Evolutionary conservation across 164 flowering plant genomes (phyloP).

Genomic region (Vitis cinerea): DNA sequence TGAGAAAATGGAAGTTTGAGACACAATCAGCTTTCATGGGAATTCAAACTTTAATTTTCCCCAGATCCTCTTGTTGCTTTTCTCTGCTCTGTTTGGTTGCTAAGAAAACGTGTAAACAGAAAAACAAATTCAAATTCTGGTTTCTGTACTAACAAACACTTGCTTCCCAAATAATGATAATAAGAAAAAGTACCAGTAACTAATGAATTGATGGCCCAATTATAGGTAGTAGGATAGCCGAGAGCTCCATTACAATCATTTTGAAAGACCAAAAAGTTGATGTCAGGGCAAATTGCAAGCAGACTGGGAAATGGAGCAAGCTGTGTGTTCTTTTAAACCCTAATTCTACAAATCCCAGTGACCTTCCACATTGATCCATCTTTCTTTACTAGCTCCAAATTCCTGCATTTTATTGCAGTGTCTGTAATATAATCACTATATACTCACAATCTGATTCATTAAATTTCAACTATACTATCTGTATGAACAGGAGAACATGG

Average conservation of each 20-base stretch:
- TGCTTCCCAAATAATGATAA: too few relatives aligned
- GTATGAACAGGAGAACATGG: background rate
- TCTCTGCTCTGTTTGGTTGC: constrained; percentile 1
- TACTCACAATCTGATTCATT: background rate
- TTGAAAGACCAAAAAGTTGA: too few relatives aligned
- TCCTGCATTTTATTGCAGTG: background rate
- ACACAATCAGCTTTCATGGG: background rate
- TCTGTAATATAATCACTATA: background rate
- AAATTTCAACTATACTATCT: background rate
- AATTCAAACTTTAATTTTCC: background rate
- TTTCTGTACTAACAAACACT: background rate
- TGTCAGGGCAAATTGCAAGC: too few relatives aligned
- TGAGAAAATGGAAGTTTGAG: background rate
- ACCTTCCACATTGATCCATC: too few relatives aligned
- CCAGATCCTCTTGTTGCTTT: background rate
- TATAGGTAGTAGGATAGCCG: too few relatives aligned
- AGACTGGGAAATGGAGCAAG: too few relatives aligned
- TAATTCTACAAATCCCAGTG: too few relatives aligned
- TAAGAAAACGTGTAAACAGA: background rate
- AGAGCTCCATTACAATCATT: too few relatives aligned
- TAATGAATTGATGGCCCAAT: too few relatives aligned
- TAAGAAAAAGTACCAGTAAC: too few relatives aligned
- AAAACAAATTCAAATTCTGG: background rate
- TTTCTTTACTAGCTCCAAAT: too few relatives aligned
- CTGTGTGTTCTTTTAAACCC: too few relatives aligned